Conservation (phyloP, 2,329 filamentous ascomycete species). For the Cordyceps pruinosa region DNA sequence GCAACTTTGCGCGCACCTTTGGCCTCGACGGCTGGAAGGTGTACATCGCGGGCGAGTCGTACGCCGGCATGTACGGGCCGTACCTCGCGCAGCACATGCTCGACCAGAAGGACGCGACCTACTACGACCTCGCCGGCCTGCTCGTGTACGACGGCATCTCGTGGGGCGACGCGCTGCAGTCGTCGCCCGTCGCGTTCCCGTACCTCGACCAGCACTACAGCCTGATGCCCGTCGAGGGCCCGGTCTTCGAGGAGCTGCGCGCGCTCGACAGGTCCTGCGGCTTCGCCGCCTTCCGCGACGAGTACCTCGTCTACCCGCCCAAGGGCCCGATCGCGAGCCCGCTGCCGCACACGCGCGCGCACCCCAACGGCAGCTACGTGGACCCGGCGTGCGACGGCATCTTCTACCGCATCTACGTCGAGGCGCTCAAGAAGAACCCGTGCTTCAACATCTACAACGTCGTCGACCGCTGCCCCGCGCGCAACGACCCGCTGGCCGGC, state of each 20-base stretch:
- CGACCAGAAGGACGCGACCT: constrained; percentile 54
- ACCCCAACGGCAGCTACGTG: constrained; percentile 22
- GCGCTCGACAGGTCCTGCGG: constrained; percentile 50
- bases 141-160: constrained; percentile 68
- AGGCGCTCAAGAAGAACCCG: constrained; percentile 55
- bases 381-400: constrained; percentile 47
- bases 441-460: constrained; percentile 77
- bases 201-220: constrained; percentile 55
- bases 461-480: constrained; percentile 61
- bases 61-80: constrained; percentile 60
- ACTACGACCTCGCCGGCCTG: constrained; percentile 62
- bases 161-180: constrained; percentile 40
- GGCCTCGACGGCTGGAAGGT: constrained; percentile 55
- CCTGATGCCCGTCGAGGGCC: constrained; percentile 58
- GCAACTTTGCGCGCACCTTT: constrained; percentile 64
- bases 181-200: constrained; percentile 43
- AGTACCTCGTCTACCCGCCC: constrained; percentile 63
- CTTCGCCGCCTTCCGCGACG: constrained; percentile 52
- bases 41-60: constrained; percentile 66
- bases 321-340: constrained; percentile 48
- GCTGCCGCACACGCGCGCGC: constrained; percentile 35
- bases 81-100: constrained; percentile 70
- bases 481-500: constrained; percentile 63
- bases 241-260: constrained; percentile 46
- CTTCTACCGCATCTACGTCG: constrained; percentile 48